Evolutionary conservation across 1,139 yeast genomes (phyloP).

Genomic region (Schwanniomyces etchellsii): DNA sequence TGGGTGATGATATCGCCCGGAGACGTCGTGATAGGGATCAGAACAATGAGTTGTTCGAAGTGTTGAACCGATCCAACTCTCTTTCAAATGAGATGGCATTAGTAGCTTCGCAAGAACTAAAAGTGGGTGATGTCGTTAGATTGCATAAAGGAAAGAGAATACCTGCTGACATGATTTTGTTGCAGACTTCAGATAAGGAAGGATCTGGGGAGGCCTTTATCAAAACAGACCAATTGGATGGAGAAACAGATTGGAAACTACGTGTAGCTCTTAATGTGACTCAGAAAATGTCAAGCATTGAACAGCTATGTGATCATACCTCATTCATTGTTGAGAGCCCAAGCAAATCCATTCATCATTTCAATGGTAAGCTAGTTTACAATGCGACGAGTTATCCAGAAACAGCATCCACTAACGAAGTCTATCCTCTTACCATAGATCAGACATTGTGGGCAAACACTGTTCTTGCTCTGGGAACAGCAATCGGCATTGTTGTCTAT

Average conservation of each 20-base stretch:
- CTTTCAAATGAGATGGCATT: constrained; percentile 25
- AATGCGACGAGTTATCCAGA: constrained; percentile 5
- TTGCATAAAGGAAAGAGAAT: constrained; percentile 78
- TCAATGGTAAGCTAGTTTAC: constrained; percentile 65
- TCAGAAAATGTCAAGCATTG: constrained; percentile 46
- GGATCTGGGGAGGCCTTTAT: constrained; percentile 83
- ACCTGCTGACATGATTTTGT: constrained; percentile 86
- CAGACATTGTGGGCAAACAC: constrained; percentile 98
- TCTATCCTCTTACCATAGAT: constrained; percentile 73
- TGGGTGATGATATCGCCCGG: constrained; percentile 87
- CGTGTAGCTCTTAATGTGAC: constrained; percentile 72
- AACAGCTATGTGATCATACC: constrained; percentile 31
- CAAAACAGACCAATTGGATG: constrained; percentile 96
- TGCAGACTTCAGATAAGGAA: constrained; percentile 63
- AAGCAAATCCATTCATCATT: constrained; percentile 73
- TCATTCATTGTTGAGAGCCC: constrained; percentile 71
- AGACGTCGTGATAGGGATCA: constrained; percentile 87
- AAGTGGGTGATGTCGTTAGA: constrained; percentile 83
- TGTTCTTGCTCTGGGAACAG: constrained; percentile 89
- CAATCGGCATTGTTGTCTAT: constrained; percentile 80
- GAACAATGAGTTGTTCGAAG: constrained; percentile 77
- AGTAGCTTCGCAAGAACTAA: constrained; percentile 60
- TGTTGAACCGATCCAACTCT: constrained; percentile 36
- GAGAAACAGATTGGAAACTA: constrained; percentile 98
- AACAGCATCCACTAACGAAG: constrained; percentile 32